Evolutionary conservation across 352 stramenopile genomes (phyloP), one percentile per base, ranked within the genome.

Genomic region (Phytophthora tentaculata): DNA sequence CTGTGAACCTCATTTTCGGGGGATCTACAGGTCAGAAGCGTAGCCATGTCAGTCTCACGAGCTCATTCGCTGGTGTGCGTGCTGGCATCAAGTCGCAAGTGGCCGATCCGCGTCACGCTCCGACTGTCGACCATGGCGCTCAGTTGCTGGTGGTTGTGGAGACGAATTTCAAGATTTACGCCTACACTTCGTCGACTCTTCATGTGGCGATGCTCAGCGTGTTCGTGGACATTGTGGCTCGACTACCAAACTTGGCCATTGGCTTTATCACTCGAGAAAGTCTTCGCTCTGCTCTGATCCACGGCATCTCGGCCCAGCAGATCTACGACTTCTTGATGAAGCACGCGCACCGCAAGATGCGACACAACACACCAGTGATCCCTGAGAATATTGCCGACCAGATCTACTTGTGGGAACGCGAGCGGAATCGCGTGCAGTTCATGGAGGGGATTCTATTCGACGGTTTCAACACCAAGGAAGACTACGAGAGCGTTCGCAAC

Each of bases 91-190:
- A 76, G n/a, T 83, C 79, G 6, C 81, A 87, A 51, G 58, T 79
- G 6, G 60, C 60, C 49, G 66, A 84, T 22, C 75, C 77, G 5
- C 74, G 69, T 2, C 72, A 73, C 2, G 71, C 70, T 22, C 73
- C 80, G 16, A 66, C 62, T 0, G 32, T 74, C 1, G 77, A 85
- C 28, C 67, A 82, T 26, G 75, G 67, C 14, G 80, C 77, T 17
- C 69, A 84, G 29, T 56, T 88, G 45, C 70, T 79, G 14, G 81
- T 97, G 43, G 89, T 97, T 24, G 91, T 97, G 26, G 90, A 97
- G 74, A 97, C 92, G 28, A 98, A 98, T 64, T 98, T 97, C 69
- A 96, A 98, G 73, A 72, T 97, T 8, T 96, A 97, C 67, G 89
- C 89, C 9, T 98, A 98, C 79, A 97, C 92, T 19, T 71, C 78